phyloP scores from a whole-genome alignment of 1,284 basidiomycete species.

The Sanghuangporus sanghuang region DNA sequence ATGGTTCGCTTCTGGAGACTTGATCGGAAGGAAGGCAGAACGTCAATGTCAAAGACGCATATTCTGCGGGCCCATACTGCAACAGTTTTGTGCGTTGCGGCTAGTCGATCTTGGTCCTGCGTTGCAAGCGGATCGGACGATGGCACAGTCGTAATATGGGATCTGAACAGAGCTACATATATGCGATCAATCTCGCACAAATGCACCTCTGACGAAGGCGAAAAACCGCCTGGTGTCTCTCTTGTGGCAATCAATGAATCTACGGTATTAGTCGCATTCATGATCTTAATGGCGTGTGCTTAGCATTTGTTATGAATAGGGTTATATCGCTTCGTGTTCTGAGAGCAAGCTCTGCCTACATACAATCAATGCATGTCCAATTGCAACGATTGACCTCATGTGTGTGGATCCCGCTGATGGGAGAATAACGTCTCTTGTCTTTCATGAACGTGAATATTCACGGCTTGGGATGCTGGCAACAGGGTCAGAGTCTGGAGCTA shows the following conservation, averaged over 20 bases:
- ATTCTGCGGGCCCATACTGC: slow-evolving; percentile 76
- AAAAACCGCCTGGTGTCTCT: slow-evolving; percentile 45
- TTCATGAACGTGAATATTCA: slow-evolving; percentile 79
- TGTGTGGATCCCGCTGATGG: slow-evolving; percentile 23
- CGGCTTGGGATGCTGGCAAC: slow-evolving; percentile 64
- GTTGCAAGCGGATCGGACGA: slow-evolving; percentile 83
- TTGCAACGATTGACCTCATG: slow-evolving; percentile 60
- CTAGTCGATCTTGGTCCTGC: slow-evolving; percentile 80
- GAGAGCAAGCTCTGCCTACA: slow-evolving; percentile 63
- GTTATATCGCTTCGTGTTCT: slow-evolving; percentile 80
- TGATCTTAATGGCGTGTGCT: no score
- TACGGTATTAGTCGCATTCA: slow-evolving; percentile 48
- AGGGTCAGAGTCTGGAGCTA: slow-evolving; percentile 60
- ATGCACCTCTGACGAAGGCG: slow-evolving; percentile 31
- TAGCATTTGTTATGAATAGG: slow-evolving; percentile 38
- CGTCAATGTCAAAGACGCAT: slow-evolving; percentile 49
- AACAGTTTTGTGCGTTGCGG: slow-evolving; percentile 63
- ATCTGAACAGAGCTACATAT: slow-evolving; percentile 79
- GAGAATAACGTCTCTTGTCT: slow-evolving; percentile 63
- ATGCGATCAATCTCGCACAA: slow-evolving; percentile 69
- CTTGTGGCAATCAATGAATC: slow-evolving; percentile 81
- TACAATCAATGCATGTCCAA: slow-evolving; percentile 75
- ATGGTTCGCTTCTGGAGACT: slow-evolving; percentile 78
- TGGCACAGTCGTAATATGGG: slow-evolving; percentile 86
- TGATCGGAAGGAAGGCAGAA: slow-evolving; percentile 28